phyloP scores from a whole-genome alignment of 2,329 filamentous ascomycete species.

The Aspergillus japonicus region DNA sequence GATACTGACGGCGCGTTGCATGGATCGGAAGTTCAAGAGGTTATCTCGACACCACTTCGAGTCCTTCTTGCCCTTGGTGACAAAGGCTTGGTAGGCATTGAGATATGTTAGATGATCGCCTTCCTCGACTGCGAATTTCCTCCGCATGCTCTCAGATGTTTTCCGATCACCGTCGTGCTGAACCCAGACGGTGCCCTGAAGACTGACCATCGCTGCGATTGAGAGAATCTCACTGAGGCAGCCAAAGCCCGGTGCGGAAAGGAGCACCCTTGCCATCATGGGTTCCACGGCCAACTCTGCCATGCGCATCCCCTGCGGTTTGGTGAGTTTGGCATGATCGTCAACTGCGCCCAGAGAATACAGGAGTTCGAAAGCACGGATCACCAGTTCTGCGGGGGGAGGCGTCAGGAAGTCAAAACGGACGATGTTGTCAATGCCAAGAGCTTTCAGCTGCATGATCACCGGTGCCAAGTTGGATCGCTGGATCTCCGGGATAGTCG shows the following conservation, averaged over 20 bases:
- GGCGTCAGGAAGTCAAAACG: constrained; percentile 86
- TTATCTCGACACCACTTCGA: constrained; percentile 84
- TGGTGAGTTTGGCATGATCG: constrained; percentile 84
- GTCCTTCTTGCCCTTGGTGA: constrained; percentile 79
- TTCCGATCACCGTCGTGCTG: constrained; percentile 75
- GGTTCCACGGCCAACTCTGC: constrained; percentile 90
- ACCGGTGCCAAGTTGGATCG: constrained; percentile 85
- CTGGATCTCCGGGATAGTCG: constrained; percentile 86
- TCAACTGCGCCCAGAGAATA: constrained; percentile 85
- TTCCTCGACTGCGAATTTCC: constrained; percentile 87
- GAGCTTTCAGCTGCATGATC: constrained; percentile 85
- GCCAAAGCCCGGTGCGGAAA: constrained; percentile 70
- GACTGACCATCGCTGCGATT: constrained; percentile 89
- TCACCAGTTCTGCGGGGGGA: constrained; percentile 80
- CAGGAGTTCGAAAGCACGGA: constrained; percentile 81
- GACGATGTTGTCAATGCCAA: constrained; percentile 91
- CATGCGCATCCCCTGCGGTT: constrained; percentile 84
- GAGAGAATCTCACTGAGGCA: constrained; percentile 84
- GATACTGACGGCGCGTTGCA: constrained; percentile 80
- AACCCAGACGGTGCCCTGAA: constrained; percentile 81
- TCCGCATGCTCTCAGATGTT: constrained; percentile 67
- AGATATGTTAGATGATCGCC: constrained; percentile 90
- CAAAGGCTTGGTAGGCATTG: constrained; percentile 89
- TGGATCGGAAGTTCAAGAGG: constrained; percentile 78
- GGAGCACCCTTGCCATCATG: constrained; percentile 88